Conservation (phyloP, 768 basidiomycete genomes). For the Ephemerocybe angulata region DNA sequence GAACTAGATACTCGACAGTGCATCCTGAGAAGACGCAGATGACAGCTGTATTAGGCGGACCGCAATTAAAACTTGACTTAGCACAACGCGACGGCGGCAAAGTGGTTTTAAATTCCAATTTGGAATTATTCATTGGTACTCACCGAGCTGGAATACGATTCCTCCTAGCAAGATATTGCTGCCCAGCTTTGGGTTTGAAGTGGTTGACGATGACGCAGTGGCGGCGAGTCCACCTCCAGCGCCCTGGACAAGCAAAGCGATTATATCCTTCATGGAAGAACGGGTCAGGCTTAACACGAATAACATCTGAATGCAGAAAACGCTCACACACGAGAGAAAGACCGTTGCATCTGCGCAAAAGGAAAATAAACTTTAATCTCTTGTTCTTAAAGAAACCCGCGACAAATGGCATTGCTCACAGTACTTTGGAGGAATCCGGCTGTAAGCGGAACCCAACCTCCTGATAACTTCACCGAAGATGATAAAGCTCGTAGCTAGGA, state of each 20-base stretch:
- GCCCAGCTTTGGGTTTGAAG: constrained; percentile 13
- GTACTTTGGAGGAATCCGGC: constrained; percentile 40
- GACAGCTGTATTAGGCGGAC: too few relatives aligned
- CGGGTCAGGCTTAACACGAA: background rate
- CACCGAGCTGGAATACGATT: constrained; percentile 43
- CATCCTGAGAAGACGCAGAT: constrained; percentile 40
- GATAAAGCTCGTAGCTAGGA: constrained; percentile 55
- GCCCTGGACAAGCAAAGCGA: constrained; percentile 60
- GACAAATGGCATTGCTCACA: constrained; percentile 35
- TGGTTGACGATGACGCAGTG: background rate
- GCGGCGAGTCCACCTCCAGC: constrained; percentile 6
- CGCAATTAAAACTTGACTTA: too few relatives aligned
- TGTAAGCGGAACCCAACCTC: constrained; percentile 44
- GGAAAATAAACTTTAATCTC: background rate
- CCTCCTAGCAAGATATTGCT: constrained; percentile 43
- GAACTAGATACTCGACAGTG: constrained; percentile 40
- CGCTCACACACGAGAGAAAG: constrained; percentile 35
- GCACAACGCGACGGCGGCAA: too few relatives aligned
- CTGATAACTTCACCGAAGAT: constrained; percentile 46
- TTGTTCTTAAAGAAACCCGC: background rate
- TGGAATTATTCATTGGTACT: too few relatives aligned
- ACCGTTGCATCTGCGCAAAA: constrained; percentile 33
- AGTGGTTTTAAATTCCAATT: background rate
- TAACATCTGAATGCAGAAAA: background rate
- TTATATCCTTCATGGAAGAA: constrained; percentile 52